Evolutionary conservation across 177 flowering plant species (phyloP).

Genomic region (Telopea speciosissima): DNA sequence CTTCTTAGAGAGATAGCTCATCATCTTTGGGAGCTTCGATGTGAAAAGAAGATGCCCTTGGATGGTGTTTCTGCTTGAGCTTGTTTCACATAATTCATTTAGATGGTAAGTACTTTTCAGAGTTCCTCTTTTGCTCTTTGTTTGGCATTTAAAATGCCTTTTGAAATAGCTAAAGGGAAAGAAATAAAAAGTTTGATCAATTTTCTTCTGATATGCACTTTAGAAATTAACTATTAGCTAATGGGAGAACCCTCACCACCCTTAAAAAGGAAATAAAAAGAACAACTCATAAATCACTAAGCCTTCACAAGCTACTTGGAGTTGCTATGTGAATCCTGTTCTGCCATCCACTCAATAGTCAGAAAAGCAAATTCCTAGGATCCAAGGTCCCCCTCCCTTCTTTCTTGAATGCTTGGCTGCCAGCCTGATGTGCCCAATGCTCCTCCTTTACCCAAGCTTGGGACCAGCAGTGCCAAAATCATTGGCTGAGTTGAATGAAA

Average conservation of each 20-base stretch:
- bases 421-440: too few species aligned
- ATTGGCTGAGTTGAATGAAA: too few species aligned
- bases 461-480: too few species aligned
- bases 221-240: not conserved
- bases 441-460: too few species aligned
- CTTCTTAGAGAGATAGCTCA: slow-evolving; percentile 42
- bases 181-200: not conserved
- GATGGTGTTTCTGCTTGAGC: slow-evolving; percentile 14
- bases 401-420: too few species aligned
- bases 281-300: too few species aligned
- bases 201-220: not conserved
- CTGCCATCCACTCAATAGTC: too few species aligned
- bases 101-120: slow-evolving; percentile 7
- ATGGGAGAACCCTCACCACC: not conserved
- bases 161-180: not conserved
- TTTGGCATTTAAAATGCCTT: not conserved
- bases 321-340: too few species aligned
- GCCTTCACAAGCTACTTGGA: too few species aligned
- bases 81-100: slow-evolving; percentile 4
- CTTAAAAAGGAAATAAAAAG: too few species aligned
- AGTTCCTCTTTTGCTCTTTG: not conserved
- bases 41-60: slow-evolving; percentile 10
- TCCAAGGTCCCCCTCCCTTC: too few species aligned
- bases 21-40: slow-evolving; percentile 32
- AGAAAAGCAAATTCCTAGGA: too few species aligned